Conservation (phyloP, 257 asterid genomes). For the Mitragyna speciosa region DNA sequence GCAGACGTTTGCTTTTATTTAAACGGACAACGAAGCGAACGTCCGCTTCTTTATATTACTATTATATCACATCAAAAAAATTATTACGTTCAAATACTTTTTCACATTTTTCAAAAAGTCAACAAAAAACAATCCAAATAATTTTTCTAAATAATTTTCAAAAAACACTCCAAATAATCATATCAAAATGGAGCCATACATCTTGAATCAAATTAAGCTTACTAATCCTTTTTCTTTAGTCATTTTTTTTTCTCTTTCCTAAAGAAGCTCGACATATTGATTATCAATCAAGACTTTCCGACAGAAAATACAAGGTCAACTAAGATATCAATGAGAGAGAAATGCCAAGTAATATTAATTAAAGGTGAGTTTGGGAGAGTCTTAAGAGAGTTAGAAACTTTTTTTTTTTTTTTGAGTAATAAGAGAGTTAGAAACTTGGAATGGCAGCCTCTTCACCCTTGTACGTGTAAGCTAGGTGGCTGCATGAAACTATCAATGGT, state of each 20-base stretch:
- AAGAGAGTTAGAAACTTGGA: not conserved
- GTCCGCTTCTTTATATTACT: too few relatives aligned
- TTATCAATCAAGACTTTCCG: not conserved
- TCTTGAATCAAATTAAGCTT: not conserved
- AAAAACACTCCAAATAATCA: too few relatives aligned
- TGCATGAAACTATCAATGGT: constrained; percentile 27
- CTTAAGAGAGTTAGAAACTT: not conserved
- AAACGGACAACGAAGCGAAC: too few relatives aligned
- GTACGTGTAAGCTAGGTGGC: constrained; percentile 20
- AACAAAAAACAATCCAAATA: too few relatives aligned
- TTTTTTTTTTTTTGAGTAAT: too few relatives aligned
- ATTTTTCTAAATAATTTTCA: too few relatives aligned
- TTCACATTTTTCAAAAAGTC: too few relatives aligned
- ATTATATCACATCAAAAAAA: too few relatives aligned
- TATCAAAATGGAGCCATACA: too few relatives aligned
- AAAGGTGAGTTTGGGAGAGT: not conserved
- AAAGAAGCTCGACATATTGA: not conserved
- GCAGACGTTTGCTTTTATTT: too few relatives aligned
- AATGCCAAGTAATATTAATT: not conserved
- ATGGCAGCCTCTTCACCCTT: constrained; percentile 8
- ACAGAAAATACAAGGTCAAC: not conserved
- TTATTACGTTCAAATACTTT: too few relatives aligned
- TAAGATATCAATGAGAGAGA: not conserved
- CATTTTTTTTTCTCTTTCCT: not conserved
- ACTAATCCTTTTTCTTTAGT: not conserved